Percentiles rank a stretch among this genome's conserved stretches.
phyloP scores from a whole-genome alignment of 176 grass and related monocot genomes.

The Poa annua region DNA sequence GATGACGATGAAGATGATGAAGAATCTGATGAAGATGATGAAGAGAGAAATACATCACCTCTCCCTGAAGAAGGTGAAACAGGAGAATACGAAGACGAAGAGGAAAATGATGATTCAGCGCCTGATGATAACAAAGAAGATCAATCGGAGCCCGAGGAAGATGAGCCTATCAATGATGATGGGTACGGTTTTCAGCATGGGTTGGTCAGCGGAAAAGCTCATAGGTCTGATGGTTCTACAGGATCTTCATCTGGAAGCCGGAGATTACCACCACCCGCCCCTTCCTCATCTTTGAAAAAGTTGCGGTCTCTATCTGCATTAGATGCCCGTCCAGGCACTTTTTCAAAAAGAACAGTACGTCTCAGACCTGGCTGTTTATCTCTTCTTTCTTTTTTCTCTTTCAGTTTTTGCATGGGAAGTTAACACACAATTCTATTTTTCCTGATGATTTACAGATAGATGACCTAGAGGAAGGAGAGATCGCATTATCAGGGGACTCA shows the following conservation, averaged over 20 bases:
- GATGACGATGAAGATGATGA: constrained; percentile 81
- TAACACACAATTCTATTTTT: constrained; percentile 33
- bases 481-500: constrained; percentile 89
- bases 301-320: constrained; percentile 85
- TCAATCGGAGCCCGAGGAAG: constrained; percentile 72
- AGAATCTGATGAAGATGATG: constrained; percentile 79
- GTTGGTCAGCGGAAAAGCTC: constrained; percentile 44
- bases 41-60: constrained; percentile 65
- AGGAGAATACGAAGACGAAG: constrained; percentile 85
- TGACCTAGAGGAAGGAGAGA: constrained; percentile 98
- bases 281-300: constrained; percentile 78
- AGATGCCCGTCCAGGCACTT: constrained; percentile 69
- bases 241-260: constrained; percentile 91
- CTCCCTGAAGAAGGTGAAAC: constrained; percentile 79
- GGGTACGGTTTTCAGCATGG: constrained; percentile 50
- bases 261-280: constrained; percentile 68
- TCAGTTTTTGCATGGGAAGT: constrained; percentile 24
- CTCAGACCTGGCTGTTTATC: constrained; percentile 6
- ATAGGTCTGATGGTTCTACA: constrained; percentile 69
- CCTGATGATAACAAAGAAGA: constrained; percentile 75
- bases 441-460: constrained; percentile 63
- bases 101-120: constrained; percentile 65
- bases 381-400: constrained; percentile 19
- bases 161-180: constrained; percentile 52
- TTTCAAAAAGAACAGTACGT: constrained; percentile 75